Evolutionary conservation across 495 filamentous ascomycete species (phyloP), one percentile per base, ranked within the genome.

Genomic region (Staphylotrichum longicolle): DNA sequence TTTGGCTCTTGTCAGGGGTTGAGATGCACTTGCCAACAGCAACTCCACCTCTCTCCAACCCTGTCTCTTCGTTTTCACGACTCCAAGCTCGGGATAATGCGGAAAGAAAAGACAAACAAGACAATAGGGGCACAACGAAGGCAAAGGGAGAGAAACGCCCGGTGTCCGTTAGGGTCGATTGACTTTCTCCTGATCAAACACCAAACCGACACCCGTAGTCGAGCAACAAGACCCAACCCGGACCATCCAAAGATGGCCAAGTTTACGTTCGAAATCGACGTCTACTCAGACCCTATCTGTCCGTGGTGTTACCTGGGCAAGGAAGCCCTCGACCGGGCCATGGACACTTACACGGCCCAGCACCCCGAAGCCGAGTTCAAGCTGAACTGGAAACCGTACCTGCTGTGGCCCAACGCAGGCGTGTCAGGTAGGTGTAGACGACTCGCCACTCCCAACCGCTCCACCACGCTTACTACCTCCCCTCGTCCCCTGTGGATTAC

Each of bases 261-360:
- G 42, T 77, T 91, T 76, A 80, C 80, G 40, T 54, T 63, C 42
- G 37, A 60, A 2, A 88, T 96, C 72, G 84, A 91, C 48, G 83
- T 95, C 58, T 86, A 91, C 54, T 75, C 77, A 42, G 92, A 96
- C 75, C 88, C 85, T 20, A 80, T 94, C 63, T 96, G 92, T 71
- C 91, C 91, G 7, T 91, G 85, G 83, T 96, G 91, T 77, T 96
- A 91, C 72, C 78, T 96, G 52, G 90, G 89, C 63, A 86, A 88
- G 68, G 85, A 85, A 60, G 84, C 86, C 55, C 82, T 96, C 44
- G 80, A 86, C 34, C 72, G 72, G 37, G 91, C 87, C 35, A 94
- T 96, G 58, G 67, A 73, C 7, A 67, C 74, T 15, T 89, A 89
- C 77, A 80, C 78, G 62, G 60, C 73, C 35, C 66, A 68, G 27